Evolutionary conservation across 2,329 filamentous ascomycete species (phyloP).

Genomic region (Clarireedia sp.): DNA sequence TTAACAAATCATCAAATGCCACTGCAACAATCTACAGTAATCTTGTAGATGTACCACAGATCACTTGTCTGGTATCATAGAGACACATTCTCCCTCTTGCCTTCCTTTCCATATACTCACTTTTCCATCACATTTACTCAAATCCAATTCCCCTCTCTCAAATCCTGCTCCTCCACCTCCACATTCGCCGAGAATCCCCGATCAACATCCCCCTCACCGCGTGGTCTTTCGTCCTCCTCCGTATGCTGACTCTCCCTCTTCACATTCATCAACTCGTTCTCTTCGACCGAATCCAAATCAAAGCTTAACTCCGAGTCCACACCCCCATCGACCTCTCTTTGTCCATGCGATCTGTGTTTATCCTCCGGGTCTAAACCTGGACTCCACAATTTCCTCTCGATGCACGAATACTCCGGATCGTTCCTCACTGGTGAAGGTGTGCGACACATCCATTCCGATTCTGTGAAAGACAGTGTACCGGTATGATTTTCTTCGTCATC

Average conservation of each 20-base stretch:
- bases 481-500: constrained; percentile 8
- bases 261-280: neutral
- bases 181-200: neutral
- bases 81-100: no score
- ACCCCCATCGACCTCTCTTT: neutral
- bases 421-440: constrained; percentile 16
- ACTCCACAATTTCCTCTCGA: constrained; percentile 6
- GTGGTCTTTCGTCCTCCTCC: neutral
- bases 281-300: neutral
- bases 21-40: no score
- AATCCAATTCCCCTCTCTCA: constrained; percentile 15
- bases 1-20: no score
- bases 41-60: no score
- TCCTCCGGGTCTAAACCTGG: neutral
- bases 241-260: neutral
- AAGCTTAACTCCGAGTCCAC: neutral
- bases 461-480: constrained; percentile 17
- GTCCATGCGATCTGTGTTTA: neutral
- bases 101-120: no score
- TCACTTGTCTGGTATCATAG: no score
- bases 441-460: constrained; percentile 24
- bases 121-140: neutral
- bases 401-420: neutral
- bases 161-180: neutral
- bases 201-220: neutral